A percentile compares a stretch with the other conserved stretches of the same genome.
phyloP scores from a whole-genome alignment of 2,329 filamentous ascomycete genomes.

The Venturia effusa region DNA sequence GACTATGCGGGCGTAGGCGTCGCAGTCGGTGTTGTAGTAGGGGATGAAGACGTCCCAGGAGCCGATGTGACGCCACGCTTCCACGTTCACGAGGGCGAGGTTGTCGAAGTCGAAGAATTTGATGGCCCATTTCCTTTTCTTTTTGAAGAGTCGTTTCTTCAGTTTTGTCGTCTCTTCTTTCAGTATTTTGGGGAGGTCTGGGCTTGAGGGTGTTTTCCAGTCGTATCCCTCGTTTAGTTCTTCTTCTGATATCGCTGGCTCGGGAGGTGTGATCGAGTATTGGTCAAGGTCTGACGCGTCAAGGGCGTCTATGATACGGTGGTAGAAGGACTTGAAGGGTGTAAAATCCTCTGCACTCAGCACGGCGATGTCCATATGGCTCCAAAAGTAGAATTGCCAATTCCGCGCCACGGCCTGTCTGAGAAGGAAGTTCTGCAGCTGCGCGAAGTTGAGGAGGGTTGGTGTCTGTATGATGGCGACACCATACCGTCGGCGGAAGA shows the following conservation, averaged over 20 bases:
- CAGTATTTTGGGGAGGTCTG: neutral
- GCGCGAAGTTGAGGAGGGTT: constrained; percentile 42
- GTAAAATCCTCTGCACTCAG: constrained; percentile 29
- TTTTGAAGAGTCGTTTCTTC: neutral
- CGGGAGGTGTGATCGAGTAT: constrained; percentile 2
- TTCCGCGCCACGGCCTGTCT: constrained; percentile 32
- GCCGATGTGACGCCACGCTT: constrained; percentile 39
- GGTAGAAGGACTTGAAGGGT: constrained; percentile 23
- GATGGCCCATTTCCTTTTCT: constrained; percentile 33
- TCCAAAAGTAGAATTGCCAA: constrained; percentile 45
- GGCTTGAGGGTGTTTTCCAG: neutral
- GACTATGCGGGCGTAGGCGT: constrained; percentile 31
- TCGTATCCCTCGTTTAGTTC: constrained; percentile 5
- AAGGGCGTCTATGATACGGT: constrained; percentile 17
- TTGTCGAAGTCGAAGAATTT: constrained; percentile 51
- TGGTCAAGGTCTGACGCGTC: constrained; percentile 6
- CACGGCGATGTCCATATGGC: constrained; percentile 45
- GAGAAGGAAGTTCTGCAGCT: constrained; percentile 46
- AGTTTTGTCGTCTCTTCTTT: constrained; percentile 8
- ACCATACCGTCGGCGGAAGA: constrained; percentile 30
- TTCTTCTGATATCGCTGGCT: constrained; percentile 1
- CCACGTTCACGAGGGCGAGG: constrained; percentile 45
- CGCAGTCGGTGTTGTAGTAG: constrained; percentile 45
- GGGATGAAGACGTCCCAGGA: constrained; percentile 49
- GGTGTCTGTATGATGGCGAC: constrained; percentile 42